Evolutionary conservation across 1,284 basidiomycete genomes (phyloP), one percentile per base, ranked within the genome.

Genomic region (Cutaneotrichosporon cutaneum): DNA sequence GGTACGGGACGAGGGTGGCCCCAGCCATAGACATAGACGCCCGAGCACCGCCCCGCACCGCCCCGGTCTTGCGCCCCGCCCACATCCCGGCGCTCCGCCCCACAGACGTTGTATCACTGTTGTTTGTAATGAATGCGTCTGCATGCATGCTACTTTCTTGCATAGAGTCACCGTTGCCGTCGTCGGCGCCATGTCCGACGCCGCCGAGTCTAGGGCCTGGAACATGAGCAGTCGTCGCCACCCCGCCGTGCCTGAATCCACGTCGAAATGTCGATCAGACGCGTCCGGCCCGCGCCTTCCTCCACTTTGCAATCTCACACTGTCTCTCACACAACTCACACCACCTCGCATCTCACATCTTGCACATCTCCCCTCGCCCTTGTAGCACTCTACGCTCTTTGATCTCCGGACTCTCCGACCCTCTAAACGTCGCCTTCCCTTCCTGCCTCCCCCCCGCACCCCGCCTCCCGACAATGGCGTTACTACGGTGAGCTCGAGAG

Each of bases 121-220:
- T 48, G 45, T 48, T 48, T 48, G 45, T 48, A 48, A 48, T 48
- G 45, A 26, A 48, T 48, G 24, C 44, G 44, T 24, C 45, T 48
- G 21, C 22, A 1, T 27, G 45, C 21, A 24, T 16, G 45, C 44
- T n/a, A 42, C n/a, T n/a, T n/a, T n/a, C n/a, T 24, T 45, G 35
- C 35, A 30, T 9, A 30, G 9, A 4, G 30, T 9, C 30, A 9
- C 35, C 35, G 35, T 5, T 3, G 10, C 35, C 4, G 35, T 36
- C 4, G 44, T 45, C 44, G n/a, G 26, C 5, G 21, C 24, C 45
- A 22, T 48, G 22, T 48, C 45, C 4, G 26, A 26, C 30, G 30
- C 30, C 22, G 21, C 45, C 45, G 22, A 27, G 45, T 16, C 44
- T 26, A 10, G 21, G 21, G 26, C 11, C 39, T 39, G 33, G n/a